Evolutionary conservation across 805 yeast species (phyloP).

Genomic region (Kregervanrija fluxuum): DNA sequence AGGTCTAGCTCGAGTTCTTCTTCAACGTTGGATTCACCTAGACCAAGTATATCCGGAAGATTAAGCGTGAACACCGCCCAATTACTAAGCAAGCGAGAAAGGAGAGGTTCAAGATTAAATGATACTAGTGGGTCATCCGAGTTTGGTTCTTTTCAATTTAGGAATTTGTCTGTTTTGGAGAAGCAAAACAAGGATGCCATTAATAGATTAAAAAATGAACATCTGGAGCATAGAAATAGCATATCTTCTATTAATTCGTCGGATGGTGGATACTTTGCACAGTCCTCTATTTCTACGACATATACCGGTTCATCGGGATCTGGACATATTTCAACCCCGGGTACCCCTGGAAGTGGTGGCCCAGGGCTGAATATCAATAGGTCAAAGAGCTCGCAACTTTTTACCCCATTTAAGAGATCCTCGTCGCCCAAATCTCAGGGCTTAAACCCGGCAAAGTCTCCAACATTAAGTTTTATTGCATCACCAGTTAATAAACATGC

Average conservation of each 20-base stretch:
- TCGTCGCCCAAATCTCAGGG: conserved; percentile 24
- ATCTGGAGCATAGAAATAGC: conserved; percentile 45
- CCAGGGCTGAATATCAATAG: conserved; percentile 7
- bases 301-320: conserved; percentile 14
- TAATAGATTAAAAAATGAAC: conserved; percentile 78
- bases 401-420: conserved; percentile 23
- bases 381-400: conserved; percentile 15
- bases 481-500: conserved; percentile 27
- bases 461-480: conserved; percentile 14
- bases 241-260: conserved; percentile 40
- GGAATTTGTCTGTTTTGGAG: conserved; percentile 84
- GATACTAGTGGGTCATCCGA: conserved; percentile 61
- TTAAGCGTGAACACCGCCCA: conserved; percentile 10
- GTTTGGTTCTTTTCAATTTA: conserved; percentile 88
- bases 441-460: conserved; percentile 12
- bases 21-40: conserved; percentile 23
- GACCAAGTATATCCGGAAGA: conserved; percentile 20
- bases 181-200: conserved; percentile 92
- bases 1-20: conserved; percentile 21
- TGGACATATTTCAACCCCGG: conserved; percentile 17
- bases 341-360: conserved; percentile 16
- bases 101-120: conserved; percentile 59
- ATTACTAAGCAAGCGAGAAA: conserved; percentile 49
- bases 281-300: conserved; percentile 4
- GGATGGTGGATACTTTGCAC: conserved; percentile 26